Conservation (phyloP, 148 eudicot genomes). For the Mesembryanthemum crystallinum region DNA sequence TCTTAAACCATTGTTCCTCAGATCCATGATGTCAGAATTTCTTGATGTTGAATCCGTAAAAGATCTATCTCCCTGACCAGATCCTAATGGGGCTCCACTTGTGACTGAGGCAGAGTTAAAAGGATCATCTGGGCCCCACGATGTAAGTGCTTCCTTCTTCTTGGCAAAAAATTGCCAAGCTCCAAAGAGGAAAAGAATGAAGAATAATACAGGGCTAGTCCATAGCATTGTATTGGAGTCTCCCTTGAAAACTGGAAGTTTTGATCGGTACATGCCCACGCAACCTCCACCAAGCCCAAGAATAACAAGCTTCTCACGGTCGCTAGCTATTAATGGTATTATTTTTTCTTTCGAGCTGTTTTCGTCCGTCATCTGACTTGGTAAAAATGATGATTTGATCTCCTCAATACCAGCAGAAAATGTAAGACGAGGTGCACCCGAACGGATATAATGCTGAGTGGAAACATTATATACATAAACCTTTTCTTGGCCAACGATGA, state of each 20-base stretch:
- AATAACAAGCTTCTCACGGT: conserved; percentile 69
- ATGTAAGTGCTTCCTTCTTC: conserved; percentile 83
- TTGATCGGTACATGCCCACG: conserved; percentile 78
- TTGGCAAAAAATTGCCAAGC: conserved; percentile 94
- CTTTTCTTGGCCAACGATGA: conserved; percentile 55
- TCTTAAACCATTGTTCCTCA: conserved; percentile 59
- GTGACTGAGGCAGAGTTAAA: conserved; percentile 40
- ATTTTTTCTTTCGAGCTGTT: conserved; percentile 23
- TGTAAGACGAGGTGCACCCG: conserved; percentile 61
- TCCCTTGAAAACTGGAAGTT: conserved; percentile 58
- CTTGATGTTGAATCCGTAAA: conserved; percentile 59
- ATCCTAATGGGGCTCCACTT: conserved; percentile 53
- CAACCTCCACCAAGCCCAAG: conserved; percentile 82
- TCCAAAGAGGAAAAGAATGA: conserved; percentile 81
- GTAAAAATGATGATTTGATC: conserved; percentile 58
- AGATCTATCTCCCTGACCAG: conserved; percentile 52
- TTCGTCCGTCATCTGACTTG: conserved; percentile 32
- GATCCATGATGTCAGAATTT: conserved; percentile 55
- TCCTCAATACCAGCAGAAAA: conserved; percentile 74
- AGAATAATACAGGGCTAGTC: conserved; percentile 79
- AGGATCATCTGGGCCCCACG: conserved; percentile 96
- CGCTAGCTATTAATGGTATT: conserved; percentile 69
- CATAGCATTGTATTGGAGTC: conserved; percentile 64
- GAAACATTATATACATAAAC: conserved; percentile 78
- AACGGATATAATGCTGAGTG: conserved; percentile 63